These are phyloP conservation scores for Coemansia sp. DNA, from an alignment of 192 early-diverging fungal species.

Conservation along the genomic window DNA sequence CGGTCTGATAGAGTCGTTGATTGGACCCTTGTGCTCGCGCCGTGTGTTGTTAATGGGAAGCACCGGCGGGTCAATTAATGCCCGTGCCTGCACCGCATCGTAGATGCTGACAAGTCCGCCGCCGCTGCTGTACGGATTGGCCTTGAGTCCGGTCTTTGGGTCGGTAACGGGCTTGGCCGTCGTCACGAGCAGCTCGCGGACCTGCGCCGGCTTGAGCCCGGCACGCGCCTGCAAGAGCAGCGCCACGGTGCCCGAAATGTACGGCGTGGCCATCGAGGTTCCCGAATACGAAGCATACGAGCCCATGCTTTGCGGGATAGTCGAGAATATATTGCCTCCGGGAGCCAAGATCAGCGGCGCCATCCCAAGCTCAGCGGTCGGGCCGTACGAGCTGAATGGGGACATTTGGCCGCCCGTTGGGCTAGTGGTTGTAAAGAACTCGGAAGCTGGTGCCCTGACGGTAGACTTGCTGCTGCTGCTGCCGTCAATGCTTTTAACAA, in stretches of 20 bases:
- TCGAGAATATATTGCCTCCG: conserved; percentile 63
- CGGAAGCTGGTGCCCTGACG: conserved; percentile 40
- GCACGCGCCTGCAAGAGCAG: conserved; percentile 45
- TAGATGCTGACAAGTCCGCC: conserved; percentile 73
- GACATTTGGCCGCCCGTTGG: conserved; percentile 64
- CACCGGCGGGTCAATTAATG: conserved; percentile 54
- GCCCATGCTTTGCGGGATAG: conserved; percentile 57
- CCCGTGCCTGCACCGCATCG: conserved; percentile 55
- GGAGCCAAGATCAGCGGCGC: conserved; percentile 65
- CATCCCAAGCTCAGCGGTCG: conserved; percentile 62
- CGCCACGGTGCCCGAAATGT: conserved; percentile 48
- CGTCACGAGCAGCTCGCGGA: conserved; percentile 40
- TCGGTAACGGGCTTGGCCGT: conserved; percentile 41
- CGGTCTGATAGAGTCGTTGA: background rate
- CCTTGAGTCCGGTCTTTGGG: conserved; percentile 12
- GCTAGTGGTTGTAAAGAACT: conserved; percentile 51
- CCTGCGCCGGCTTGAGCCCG: no score
- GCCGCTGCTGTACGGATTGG: conserved; percentile 52
- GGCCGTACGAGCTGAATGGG: conserved; percentile 71
- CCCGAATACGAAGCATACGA: conserved; percentile 58
- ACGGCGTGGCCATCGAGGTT: conserved; percentile 72
- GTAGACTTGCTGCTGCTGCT: conserved; percentile 45
- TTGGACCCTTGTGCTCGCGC: background rate
- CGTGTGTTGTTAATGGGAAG: conserved; percentile 54
- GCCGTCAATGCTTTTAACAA: no score